These are phyloP conservation scores for Teratosphaeria gauchensis DNA, from an alignment of 2,329 filamentous ascomycete genomes.

Conservation along the genomic window DNA sequence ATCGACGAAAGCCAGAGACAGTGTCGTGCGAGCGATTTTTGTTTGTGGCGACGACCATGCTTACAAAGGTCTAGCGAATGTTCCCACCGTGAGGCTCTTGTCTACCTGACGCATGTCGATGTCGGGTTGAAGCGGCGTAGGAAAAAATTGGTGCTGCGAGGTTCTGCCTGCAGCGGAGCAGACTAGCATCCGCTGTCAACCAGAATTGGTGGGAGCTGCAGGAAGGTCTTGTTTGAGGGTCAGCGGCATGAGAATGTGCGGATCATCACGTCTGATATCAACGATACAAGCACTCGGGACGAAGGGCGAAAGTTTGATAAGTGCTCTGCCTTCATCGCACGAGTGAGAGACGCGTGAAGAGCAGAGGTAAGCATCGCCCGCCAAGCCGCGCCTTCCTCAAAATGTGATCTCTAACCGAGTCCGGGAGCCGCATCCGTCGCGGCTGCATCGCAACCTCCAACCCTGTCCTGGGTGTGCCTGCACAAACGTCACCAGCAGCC, in stretches of 20 bases:
- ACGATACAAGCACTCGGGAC: neutral
- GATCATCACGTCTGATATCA: neutral
- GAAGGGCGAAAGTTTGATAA: neutral
- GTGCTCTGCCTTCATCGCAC: neutral
- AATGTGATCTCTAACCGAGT: neutral
- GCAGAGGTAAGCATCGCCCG: neutral
- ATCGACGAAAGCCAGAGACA: neutral
- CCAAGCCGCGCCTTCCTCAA: neutral
- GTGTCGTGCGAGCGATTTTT: neutral
- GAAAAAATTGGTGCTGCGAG: neutral
- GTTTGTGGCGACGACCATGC: neutral
- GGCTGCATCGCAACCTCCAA: neutral
- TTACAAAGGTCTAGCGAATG: neutral
- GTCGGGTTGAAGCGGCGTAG: neutral
- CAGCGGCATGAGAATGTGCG: too few relatives aligned
- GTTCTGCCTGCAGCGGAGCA: neutral
- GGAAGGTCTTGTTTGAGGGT: neutral
- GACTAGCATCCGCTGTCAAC: too few relatives aligned
- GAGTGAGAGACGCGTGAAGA: neutral
- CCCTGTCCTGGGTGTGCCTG: neutral
- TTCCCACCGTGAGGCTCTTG: neutral
- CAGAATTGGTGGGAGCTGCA: neutral
- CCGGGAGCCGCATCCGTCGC: neutral
- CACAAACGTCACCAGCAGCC: neutral
- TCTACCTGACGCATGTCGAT: neutral